Evolutionary conservation across 352 stramenopile species (phyloP).

Genomic region (Phytophthora meadii): DNA sequence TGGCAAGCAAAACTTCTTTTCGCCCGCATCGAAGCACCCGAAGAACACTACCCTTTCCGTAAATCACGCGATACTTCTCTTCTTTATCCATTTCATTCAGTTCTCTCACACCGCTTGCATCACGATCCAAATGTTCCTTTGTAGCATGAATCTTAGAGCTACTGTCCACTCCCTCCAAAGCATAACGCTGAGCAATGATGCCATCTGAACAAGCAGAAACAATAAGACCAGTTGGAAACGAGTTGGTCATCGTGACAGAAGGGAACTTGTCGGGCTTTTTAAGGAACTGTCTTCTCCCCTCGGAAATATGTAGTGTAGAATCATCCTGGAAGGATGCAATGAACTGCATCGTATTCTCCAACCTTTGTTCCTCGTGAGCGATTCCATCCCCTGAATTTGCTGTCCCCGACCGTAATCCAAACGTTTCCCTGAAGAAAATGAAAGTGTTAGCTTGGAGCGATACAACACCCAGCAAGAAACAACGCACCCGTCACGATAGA

Average conservation of each 20-base stretch:
- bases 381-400: not conserved
- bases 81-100: conserved; percentile 1
- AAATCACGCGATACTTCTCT: conserved; percentile 54
- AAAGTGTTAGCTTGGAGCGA: not conserved
- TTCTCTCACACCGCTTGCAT: not conserved
- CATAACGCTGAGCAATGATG: conserved; percentile 54
- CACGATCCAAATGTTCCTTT: not conserved
- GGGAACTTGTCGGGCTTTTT: conserved; percentile 64
- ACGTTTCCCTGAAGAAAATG: conserved; percentile 50
- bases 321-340: conserved; percentile 64
- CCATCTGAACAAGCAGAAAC: conserved; percentile 69
- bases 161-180: not conserved
- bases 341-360: conserved; percentile 45
- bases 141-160: not conserved
- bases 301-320: conserved; percentile 50
- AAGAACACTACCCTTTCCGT: conserved; percentile 62
- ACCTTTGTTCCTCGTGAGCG: not conserved
- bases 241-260: conserved; percentile 51
- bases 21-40: conserved; percentile 48
- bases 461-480: not conserved
- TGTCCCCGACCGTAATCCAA: conserved; percentile 55
- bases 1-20: conserved; percentile 56
- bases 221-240: conserved; percentile 58
- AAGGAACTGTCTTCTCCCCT: conserved; percentile 32
- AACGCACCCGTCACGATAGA: conserved; percentile 65